Conservation (phyloP, 108 stramenopile species). For the Pseudonitzschia multiseries region DNA sequence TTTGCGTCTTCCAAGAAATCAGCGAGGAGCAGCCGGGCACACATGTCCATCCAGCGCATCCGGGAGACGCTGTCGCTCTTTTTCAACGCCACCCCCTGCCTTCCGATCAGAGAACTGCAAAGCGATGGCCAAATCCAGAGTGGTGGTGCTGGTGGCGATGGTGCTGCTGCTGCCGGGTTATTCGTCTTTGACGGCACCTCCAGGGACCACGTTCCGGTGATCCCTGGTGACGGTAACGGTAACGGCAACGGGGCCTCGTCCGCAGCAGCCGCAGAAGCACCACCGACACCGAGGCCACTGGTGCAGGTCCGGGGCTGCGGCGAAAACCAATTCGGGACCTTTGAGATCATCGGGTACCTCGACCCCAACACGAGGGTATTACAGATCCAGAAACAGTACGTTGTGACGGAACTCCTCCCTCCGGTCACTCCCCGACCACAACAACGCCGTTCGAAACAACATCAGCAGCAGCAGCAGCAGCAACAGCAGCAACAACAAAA, state of each 20-base stretch:
- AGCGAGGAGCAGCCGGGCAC: not conserved
- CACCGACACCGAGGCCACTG: not conserved
- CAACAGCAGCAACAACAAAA: not conserved
- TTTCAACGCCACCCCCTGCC: slow-evolving; percentile 67
- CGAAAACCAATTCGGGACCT: slow-evolving; percentile 78
- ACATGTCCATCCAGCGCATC: slow-evolving; percentile 15
- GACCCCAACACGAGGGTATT: slow-evolving; percentile 46
- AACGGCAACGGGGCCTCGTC: not conserved
- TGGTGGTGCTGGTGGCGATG: not conserved
- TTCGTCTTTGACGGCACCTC: slow-evolving; percentile 26
- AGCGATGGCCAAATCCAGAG: too few species aligned
- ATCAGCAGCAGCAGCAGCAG: not conserved
- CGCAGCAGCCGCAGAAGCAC: too few species aligned
- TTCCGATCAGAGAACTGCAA: not conserved
- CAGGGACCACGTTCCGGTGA: slow-evolving; percentile 14
- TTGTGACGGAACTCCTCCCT: slow-evolving; percentile 12
- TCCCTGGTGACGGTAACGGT: not conserved
- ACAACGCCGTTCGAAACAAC: not conserved
- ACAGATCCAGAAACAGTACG: slow-evolving; percentile 77
- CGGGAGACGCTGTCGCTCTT: slow-evolving; percentile 69
- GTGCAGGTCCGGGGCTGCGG: slow-evolving; percentile 75
- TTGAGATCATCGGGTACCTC: slow-evolving; percentile 77
- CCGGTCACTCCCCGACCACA: not conserved
- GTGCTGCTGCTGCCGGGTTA: slow-evolving; percentile 15
- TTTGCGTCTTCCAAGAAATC: slow-evolving; percentile 5